These are phyloP conservation scores for Teratosphaeria nubilosa DNA, from an alignment of 2,329 filamentous ascomycete species.

Conservation along the genomic window DNA sequence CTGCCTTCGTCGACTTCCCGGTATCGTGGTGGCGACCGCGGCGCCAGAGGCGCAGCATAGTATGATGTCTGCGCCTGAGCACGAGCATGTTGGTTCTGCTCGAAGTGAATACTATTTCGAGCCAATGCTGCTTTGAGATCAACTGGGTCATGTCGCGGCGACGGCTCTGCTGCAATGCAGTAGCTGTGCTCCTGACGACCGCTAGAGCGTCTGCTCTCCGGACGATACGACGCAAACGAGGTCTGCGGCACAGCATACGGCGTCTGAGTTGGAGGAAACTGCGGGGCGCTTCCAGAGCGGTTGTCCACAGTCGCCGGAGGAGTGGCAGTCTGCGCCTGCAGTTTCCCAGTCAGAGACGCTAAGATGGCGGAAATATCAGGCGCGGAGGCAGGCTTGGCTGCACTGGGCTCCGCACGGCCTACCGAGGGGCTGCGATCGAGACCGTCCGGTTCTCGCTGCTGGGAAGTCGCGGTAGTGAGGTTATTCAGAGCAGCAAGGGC, in stretches of 20 bases:
- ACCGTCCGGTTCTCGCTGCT: background rate
- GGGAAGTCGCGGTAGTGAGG: conserved; percentile 4
- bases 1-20: conserved; percentile 9
- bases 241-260: background rate
- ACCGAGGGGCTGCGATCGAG: conserved; percentile 10
- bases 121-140: conserved; percentile 9
- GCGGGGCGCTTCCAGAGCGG: conserved; percentile 8
- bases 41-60: conserved; percentile 8
- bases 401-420: conserved; percentile 6
- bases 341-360: conserved; percentile 13
- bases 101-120: conserved; percentile 10
- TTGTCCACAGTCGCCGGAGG: conserved; percentile 8
- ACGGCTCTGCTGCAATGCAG: conserved; percentile 2
- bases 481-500: conserved; percentile 15
- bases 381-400: background rate
- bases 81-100: conserved; percentile 12
- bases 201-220: conserved; percentile 6
- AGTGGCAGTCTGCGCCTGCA: conserved; percentile 4
- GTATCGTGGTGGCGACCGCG: conserved; percentile 14
- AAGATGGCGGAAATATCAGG: conserved; percentile 23
- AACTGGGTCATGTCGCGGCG: conserved; percentile 1
- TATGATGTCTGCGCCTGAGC: background rate
- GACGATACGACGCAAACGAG: conserved; percentile 1
- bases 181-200: conserved; percentile 7
- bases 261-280: conserved; percentile 4